Base-by-base conservation (phyloP, 495 filamentous ascomycete genomes). In the Collariella sp. region DNA sequence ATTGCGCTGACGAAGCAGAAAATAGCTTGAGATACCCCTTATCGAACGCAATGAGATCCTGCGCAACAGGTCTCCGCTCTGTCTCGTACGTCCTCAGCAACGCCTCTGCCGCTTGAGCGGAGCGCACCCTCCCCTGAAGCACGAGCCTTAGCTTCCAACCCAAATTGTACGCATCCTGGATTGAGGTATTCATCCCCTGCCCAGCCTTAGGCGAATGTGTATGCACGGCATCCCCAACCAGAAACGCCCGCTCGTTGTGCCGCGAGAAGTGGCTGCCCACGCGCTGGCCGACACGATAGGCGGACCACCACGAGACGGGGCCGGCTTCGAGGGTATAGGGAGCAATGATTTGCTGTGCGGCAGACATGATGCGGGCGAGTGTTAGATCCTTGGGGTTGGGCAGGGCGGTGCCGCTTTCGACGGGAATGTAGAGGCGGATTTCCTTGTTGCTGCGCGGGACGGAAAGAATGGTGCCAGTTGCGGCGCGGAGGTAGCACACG, bases 31-130 rank as follows among this genome's bases (percentile, higher is more conserved):
- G 79, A 56, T 82, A 83, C 18, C 69, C 73, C 20, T 76, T 73
- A 58, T 90, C 87, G 55, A 89, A 90, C 26, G 79, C 78, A 41
- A 91, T 86, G 6, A 91, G 76, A 51, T 87, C 79, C 50, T 85
- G 76, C 4, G 87, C 87, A 38, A 91, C 78, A 10, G 73, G 74
- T 23, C 81, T 77, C 5, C 87, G 77, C 60, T 91, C 87, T 0
- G 71, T 67, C 60, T 85, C 75, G 69, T 91, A 91, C 3, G 86
- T 89, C 24, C 72, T 71, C 3, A 91, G 72, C 19, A 90, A 72
- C 0, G 72, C 69, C 1, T 46, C 36, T 68, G 73, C 24, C 76
- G n/a, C n/a, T n/a, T n/a, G n/a, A n/a, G 70, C 0, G 73, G 61
- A 39, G 7, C 15, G 16, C 5, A 50, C 20, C 75, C 70, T 16